Percentiles rank a stretch among this genome's conserved stretches.
Evolutionary conservation across 306 rosid genomes (phyloP).

Genomic region (Quercus suber): DNA sequence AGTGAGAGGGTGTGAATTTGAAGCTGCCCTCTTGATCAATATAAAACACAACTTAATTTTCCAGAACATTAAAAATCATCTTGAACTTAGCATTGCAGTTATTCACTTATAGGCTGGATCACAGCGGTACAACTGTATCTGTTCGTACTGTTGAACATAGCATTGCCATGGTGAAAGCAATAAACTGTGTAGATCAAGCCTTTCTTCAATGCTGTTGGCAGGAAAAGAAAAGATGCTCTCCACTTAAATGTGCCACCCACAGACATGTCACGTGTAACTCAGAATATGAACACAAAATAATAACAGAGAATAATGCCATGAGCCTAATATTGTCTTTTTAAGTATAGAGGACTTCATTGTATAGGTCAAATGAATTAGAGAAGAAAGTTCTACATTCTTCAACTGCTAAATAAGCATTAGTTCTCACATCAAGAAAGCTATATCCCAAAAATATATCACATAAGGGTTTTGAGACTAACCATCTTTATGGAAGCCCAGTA

Average conservation of each 20-base stretch:
- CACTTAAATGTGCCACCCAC: background rate
- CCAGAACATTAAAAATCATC: no score
- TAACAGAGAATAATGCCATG: background rate
- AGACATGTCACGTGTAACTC: background rate
- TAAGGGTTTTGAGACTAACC: conserved; percentile 55
- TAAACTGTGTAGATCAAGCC: background rate
- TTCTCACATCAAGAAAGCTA: background rate
- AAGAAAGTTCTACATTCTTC: conserved; percentile 10
- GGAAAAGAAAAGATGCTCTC: background rate
- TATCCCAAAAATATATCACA: conserved; percentile 21
- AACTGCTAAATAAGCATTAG: conserved; percentile 9
- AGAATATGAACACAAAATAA: background rate
- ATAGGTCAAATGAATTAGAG: background rate
- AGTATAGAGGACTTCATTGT: background rate
- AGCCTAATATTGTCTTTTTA: background rate
- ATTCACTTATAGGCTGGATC: no score
- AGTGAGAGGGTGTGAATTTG: background rate
- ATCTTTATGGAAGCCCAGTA: conserved; percentile 41
- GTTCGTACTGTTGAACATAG: no score
- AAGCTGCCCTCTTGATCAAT: no score
- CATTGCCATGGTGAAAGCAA: background rate
- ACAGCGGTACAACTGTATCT: no score
- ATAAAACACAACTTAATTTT: no score
- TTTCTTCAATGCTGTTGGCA: background rate
- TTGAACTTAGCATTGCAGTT: no score